Percentiles rank a stretch among this genome's conserved stretches.
Conservation (phyloP, 1,284 basidiomycete species). For the Ceratobasidium sp. region DNA sequence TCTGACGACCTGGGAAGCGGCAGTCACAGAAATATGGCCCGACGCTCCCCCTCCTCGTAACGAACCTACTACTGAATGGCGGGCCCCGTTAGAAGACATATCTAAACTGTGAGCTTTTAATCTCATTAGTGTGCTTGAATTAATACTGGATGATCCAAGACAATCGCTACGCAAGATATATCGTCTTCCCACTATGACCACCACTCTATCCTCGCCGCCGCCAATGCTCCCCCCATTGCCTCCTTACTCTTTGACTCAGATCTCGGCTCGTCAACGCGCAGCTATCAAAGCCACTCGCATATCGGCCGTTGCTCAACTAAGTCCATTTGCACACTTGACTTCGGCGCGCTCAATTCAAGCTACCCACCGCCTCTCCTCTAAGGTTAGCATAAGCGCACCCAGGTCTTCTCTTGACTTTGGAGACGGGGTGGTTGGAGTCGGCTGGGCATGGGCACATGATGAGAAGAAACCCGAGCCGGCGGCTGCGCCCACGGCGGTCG, state of each 20-base stretch:
- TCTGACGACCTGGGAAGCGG: constrained; percentile 28
- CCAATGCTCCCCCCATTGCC: constrained; percentile 28
- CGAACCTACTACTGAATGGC: constrained; percentile 34
- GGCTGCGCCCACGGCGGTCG: background rate
- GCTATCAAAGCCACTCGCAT: constrained; percentile 38
- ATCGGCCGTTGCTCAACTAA: constrained; percentile 35
- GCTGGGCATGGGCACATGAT: constrained; percentile 42
- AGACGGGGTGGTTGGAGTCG: constrained; percentile 33
- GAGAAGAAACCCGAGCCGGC: constrained; percentile 34
- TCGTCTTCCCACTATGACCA: constrained; percentile 31
- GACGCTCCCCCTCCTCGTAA: constrained; percentile 36
- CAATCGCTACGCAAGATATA: constrained; percentile 42
- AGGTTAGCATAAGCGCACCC: constrained; percentile 23
- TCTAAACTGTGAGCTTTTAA: constrained; percentile 27
- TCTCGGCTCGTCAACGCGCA: constrained; percentile 31
- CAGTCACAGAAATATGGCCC: constrained; percentile 29
- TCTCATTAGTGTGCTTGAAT: background rate
- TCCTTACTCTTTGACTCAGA: constrained; percentile 23
- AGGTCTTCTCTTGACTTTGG: constrained; percentile 39
- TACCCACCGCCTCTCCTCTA: constrained; percentile 31
- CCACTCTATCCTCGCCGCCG: constrained; percentile 33
- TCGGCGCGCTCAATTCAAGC: constrained; percentile 40
- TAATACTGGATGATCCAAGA: constrained; percentile 10
- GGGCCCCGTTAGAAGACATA: constrained; percentile 36
- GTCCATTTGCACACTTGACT: constrained; percentile 39